A percentile compares a stretch with the other conserved stretches of the same genome.
These are phyloP conservation scores for Tulasnella sp. DNA, from an alignment of 768 basidiomycete genomes.

Conservation along the genomic window DNA sequence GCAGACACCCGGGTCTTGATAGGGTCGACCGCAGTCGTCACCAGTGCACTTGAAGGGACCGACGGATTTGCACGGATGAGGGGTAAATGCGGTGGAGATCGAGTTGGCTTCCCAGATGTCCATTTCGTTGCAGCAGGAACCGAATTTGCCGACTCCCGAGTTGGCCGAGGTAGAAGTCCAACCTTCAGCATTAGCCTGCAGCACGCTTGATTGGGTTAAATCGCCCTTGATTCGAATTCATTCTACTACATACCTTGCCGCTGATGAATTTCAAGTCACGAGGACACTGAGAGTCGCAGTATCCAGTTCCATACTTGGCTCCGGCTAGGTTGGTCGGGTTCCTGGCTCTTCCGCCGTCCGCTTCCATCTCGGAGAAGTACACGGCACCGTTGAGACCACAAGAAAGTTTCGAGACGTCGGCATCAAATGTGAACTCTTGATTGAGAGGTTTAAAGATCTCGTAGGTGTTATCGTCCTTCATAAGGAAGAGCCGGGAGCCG, in stretches of 20 bases:
- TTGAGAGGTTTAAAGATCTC: constrained; percentile 40
- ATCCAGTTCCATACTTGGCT: constrained; percentile 50
- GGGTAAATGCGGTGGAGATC: constrained; percentile 39
- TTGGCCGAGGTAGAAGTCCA: constrained; percentile 33
- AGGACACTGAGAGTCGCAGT: constrained; percentile 53
- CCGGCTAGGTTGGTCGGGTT: constrained; percentile 42
- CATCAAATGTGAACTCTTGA: constrained; percentile 51
- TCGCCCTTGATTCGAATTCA: not conserved
- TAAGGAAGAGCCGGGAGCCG: constrained; percentile 33
- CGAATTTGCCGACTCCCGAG: constrained; percentile 35
- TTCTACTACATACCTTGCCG: constrained; percentile 31
- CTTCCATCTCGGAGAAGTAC: constrained; percentile 50
- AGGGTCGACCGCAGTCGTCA: constrained; percentile 28
- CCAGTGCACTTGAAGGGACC: constrained; percentile 36
- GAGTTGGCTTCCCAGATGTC: constrained; percentile 50
- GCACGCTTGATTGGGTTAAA: not conserved
- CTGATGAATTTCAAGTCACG: constrained; percentile 49
- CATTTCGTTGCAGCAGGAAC: constrained; percentile 48
- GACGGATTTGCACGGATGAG: constrained; percentile 36
- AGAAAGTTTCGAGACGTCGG: constrained; percentile 44
- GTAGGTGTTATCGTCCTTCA: constrained; percentile 35
- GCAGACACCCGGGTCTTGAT: constrained; percentile 28
- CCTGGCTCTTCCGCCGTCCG: constrained; percentile 39
- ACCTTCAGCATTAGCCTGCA: constrained; percentile 36
- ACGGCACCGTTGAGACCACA: constrained; percentile 52